Percentiles rank a stretch among this genome's conserved stretches.
Evolutionary conservation across 768 basidiomycete species (phyloP).

Genomic region (Pleurotus pulmonarius): DNA sequence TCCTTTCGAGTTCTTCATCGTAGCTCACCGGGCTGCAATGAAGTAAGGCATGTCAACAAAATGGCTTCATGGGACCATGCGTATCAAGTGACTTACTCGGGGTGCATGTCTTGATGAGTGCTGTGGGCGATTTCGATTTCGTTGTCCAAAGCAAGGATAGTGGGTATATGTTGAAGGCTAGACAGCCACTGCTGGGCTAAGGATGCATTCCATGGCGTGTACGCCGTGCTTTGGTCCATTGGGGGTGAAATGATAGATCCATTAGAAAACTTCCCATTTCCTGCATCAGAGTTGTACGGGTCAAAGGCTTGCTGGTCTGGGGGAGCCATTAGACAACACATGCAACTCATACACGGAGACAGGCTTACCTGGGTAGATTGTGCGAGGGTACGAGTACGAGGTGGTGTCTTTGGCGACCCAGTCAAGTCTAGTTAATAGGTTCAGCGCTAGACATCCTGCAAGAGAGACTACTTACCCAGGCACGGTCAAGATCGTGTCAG

Average conservation of each 20-base stretch:
- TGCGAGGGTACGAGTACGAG: conserved; percentile 47
- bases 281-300: conserved; percentile 45
- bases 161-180: conserved; percentile 43
- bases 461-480: conserved; percentile 38
- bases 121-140: conserved; percentile 53
- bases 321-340: not conserved
- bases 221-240: conserved; percentile 34
- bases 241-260: conserved; percentile 39
- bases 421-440: conserved; percentile 35
- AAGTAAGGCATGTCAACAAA: not conserved
- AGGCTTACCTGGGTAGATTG: conserved; percentile 38
- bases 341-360: not conserved
- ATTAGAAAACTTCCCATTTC: conserved; percentile 45
- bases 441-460: not conserved
- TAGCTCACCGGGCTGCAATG: conserved; percentile 36
- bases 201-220: conserved; percentile 46
- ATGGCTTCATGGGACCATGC: not conserved
- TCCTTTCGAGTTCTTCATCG: conserved; percentile 47
- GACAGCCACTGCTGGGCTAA: conserved; percentile 40
- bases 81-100: conserved; percentile 24
- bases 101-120: conserved; percentile 59
- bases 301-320: conserved; percentile 41
- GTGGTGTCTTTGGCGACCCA: conserved; percentile 53
- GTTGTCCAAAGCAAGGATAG: conserved; percentile 47
- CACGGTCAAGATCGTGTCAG: conserved; percentile 39